These are phyloP conservation scores for Pouteria glomerata DNA, from an alignment of 148 eudicot species.

Conservation along the genomic window DNA sequence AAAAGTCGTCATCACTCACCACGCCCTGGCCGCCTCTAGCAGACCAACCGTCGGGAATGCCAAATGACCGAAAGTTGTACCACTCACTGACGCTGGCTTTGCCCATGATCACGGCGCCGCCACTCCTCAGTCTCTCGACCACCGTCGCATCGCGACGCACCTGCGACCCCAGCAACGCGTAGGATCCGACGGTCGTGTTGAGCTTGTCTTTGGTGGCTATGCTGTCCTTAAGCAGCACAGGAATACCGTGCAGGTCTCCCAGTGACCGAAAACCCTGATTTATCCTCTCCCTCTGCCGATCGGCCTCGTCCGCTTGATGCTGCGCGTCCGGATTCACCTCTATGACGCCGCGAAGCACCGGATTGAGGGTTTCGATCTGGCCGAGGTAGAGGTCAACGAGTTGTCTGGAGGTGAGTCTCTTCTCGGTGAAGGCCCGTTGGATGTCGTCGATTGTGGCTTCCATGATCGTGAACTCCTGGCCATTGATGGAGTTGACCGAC, in stretches of 20 bases:
- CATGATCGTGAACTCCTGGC: conserved; percentile 27
- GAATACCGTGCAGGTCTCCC: conserved; percentile 55
- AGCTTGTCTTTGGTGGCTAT: conserved; percentile 48
- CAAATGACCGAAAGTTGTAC: conserved; percentile 39
- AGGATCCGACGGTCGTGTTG: conserved; percentile 66
- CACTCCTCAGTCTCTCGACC: conserved; percentile 46
- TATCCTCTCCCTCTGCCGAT: conserved; percentile 20
- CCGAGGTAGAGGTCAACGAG: conserved; percentile 50
- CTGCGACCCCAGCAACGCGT: conserved; percentile 63
- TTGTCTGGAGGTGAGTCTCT: conserved; percentile 43
- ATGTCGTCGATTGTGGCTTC: conserved; percentile 45
- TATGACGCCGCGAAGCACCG: conserved; percentile 39
- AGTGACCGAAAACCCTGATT: neutral
- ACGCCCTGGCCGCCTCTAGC: conserved; percentile 55
- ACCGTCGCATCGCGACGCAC: conserved; percentile 60
- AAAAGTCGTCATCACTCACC: too few relatives aligned
- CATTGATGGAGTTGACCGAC: conserved; percentile 5
- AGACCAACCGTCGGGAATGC: conserved; percentile 59
- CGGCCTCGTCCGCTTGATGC: conserved; percentile 42
- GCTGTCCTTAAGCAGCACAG: conserved; percentile 65
- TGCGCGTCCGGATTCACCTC: conserved; percentile 67
- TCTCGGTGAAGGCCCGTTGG: conserved; percentile 40
- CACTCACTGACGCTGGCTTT: conserved; percentile 71
- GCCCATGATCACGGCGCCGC: conserved; percentile 56
- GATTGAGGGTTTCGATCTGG: conserved; percentile 45